A percentile compares a stretch with the other conserved stretches of the same genome.
phyloP scores from a whole-genome alignment of 768 basidiomycete genomes.

The Brasilioporus rufonigricans region DNA sequence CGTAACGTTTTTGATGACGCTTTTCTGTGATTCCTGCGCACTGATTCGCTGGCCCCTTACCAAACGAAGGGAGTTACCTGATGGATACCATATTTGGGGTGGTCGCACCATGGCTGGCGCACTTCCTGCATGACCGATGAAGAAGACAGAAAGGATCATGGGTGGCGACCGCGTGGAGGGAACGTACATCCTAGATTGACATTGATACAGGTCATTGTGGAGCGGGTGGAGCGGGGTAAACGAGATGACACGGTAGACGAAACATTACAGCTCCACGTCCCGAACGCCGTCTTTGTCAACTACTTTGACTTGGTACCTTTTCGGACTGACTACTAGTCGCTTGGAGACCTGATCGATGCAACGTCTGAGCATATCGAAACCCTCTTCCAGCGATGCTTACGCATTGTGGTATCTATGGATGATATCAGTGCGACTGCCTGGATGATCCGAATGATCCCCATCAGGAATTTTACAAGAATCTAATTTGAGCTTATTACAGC shows the following conservation, averaged over 20 bases:
- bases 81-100: too few relatives aligned
- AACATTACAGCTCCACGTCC: constrained; percentile 64
- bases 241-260: constrained; percentile 3
- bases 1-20: too few relatives aligned
- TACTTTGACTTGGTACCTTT: constrained; percentile 83
- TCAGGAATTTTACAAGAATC: too few relatives aligned
- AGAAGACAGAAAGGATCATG: constrained; percentile 49
- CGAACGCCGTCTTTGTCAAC: constrained; percentile 91
- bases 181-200: constrained; percentile 21
- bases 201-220: not conserved
- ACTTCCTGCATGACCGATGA: too few relatives aligned
- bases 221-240: not conserved
- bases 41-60: too few relatives aligned
- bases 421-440: not conserved
- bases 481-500: too few relatives aligned
- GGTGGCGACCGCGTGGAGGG: constrained; percentile 49
- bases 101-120: too few relatives aligned
- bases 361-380: constrained; percentile 75
- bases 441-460: not conserved
- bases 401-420: constrained; percentile 82
- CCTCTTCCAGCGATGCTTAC: constrained; percentile 80
- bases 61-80: too few relatives aligned
- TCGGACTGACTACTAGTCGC: constrained; percentile 75
- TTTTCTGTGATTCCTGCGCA: too few relatives aligned
- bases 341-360: constrained; percentile 89